phyloP scores from a whole-genome alignment of 495 filamentous ascomycete genomes.

The Parmelia sp. region DNA sequence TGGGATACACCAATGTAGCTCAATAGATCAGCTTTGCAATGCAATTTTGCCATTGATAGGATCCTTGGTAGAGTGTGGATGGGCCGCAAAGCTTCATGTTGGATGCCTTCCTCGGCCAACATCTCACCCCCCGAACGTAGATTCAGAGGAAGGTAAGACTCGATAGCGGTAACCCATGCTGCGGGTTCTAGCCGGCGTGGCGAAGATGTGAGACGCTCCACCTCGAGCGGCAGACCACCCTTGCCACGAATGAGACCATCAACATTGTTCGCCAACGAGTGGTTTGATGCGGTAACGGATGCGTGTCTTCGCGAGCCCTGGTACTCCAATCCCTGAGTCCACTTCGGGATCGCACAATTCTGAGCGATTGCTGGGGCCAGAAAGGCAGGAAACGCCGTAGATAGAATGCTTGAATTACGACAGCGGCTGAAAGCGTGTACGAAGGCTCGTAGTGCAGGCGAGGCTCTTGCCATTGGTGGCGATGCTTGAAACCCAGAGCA shows the following conservation, averaged over 20 bases:
- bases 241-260: neutral
- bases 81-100: slow-evolving; percentile 16
- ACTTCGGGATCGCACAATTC: neutral
- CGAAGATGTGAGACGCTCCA: slow-evolving; percentile 7
- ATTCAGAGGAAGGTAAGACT: slow-evolving; percentile 38
- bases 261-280: neutral
- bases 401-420: neutral
- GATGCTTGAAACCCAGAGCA: neutral
- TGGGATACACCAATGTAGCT: slow-evolving; percentile 39
- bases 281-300: slow-evolving; percentile 3
- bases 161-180: slow-evolving; percentile 42
- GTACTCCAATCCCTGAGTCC: neutral
- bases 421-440: neutral
- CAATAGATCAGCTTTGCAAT: slow-evolving; percentile 33
- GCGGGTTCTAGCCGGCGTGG: slow-evolving; percentile 22
- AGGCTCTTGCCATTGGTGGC: slow-evolving; percentile 8
- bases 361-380: slow-evolving; percentile 1
- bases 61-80: slow-evolving; percentile 28
- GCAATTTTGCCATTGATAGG: slow-evolving; percentile 29
- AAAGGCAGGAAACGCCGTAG: slow-evolving; percentile 5
- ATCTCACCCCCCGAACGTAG: slow-evolving; percentile 25
- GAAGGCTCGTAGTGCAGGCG: slow-evolving; percentile 3
- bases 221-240: slow-evolving; percentile 3
- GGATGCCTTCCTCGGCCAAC: slow-evolving; percentile 12
- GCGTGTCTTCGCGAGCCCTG: slow-evolving; percentile 1